Evolutionary conservation across 306 rosid species (phyloP).

Genomic region (Malus domestica): DNA sequence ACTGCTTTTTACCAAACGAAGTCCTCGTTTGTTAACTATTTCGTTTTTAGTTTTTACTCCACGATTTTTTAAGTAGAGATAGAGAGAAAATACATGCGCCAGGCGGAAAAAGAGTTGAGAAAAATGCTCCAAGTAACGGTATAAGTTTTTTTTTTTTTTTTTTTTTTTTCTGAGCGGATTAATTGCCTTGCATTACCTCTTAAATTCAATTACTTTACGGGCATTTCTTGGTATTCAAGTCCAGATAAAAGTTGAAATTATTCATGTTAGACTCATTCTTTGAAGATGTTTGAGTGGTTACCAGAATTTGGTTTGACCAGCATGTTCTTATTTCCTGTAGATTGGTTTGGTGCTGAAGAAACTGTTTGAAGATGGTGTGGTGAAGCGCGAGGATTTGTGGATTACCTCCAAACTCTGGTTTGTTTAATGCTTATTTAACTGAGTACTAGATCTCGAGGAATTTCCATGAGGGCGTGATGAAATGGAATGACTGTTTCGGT

Average conservation of each 20-base stretch:
- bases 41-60: too few species aligned
- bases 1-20: background rate
- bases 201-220: background rate
- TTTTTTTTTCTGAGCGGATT: too few species aligned
- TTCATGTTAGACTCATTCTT: background rate
- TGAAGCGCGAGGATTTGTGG: conserved; percentile 85
- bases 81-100: too few species aligned
- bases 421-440: conserved; percentile 7
- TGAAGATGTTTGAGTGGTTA: background rate
- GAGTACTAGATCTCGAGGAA: background rate
- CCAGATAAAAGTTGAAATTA: too few species aligned
- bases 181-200: background rate
- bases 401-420: conserved; percentile 90
- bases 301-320: background rate
- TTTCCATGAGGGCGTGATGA: background rate
- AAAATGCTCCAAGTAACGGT: background rate
- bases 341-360: conserved; percentile 63
- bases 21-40: background rate
- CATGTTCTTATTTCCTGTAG: conserved; percentile 24
- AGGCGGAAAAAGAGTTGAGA: too few species aligned
- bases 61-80: too few species aligned
- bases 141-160: too few species aligned
- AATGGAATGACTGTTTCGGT: background rate
- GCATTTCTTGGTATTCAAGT: background rate
- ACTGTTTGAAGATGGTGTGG: conserved; percentile 64